A percentile compares a stretch with the other conserved stretches of the same genome.
phyloP scores from a whole-genome alignment of 192 early-diverging fungal genomes.

The Lobosporangium transversale region DNA sequence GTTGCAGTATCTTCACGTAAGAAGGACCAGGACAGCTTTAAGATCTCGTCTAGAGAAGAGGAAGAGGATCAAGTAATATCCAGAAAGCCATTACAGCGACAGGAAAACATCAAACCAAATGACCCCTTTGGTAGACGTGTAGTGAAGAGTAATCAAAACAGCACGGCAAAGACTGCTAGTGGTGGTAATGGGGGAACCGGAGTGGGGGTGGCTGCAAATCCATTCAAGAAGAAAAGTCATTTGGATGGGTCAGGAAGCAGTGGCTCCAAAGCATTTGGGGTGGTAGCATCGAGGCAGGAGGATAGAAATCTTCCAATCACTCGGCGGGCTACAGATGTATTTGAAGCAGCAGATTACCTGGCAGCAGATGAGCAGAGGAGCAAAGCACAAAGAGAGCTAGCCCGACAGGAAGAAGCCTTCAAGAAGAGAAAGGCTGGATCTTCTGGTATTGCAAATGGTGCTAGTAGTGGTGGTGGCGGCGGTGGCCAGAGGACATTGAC shows the following conservation, averaged over 20 bases:
- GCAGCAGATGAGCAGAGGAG: conserved; percentile 34
- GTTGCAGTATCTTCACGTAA: conserved; percentile 3
- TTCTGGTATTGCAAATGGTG: no score
- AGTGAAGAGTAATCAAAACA: conserved; percentile 21
- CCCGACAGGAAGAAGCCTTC: conserved; percentile 22
- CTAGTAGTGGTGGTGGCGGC: background rate
- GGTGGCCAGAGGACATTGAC: conserved; percentile 33
- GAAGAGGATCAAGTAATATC: conserved; percentile 40
- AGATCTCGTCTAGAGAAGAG: conserved; percentile 14
- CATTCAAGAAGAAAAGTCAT: conserved; percentile 40
- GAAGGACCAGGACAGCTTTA: conserved; percentile 6
- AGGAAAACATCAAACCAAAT: conserved; percentile 15
- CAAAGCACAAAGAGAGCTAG: conserved; percentile 17
- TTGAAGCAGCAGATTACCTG: conserved; percentile 36
- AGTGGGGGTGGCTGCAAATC: conserved; percentile 5
- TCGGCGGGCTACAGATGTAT: conserved; percentile 37
- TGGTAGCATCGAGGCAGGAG: conserved; percentile 17
- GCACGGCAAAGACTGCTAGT: background rate
- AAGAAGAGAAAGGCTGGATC: conserved; percentile 45
- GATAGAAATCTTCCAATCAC: conserved; percentile 25
- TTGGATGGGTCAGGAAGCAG: no score
- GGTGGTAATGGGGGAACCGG: background rate
- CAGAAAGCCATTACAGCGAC: conserved; percentile 20
- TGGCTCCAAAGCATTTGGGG: background rate
- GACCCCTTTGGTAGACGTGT: conserved; percentile 51